Percentiles rank a stretch among this genome's conserved stretches.
Conservation (phyloP, 139 green algal genomes). For the Chlamydomonas sp. region DNA sequence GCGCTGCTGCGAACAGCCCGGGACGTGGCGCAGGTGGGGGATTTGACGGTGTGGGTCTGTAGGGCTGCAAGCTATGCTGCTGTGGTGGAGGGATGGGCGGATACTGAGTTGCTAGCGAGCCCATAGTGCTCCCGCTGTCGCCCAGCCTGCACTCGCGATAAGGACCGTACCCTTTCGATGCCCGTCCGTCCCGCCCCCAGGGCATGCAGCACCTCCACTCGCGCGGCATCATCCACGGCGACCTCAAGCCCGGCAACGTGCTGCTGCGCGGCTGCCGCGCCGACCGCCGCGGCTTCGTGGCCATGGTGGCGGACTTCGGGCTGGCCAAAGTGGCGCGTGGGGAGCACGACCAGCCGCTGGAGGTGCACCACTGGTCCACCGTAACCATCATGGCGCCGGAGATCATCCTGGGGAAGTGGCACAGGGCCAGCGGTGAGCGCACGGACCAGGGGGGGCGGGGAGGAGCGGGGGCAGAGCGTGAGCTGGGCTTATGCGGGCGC, state of each 20-base stretch:
- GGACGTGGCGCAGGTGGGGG: slow-evolving; percentile 6
- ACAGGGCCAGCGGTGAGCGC: slow-evolving; percentile 1
- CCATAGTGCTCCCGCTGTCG: neutral
- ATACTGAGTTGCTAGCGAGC: neutral
- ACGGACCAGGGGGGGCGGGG: neutral
- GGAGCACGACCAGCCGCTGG: slow-evolving; percentile 2
- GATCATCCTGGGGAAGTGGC: slow-evolving; percentile 19
- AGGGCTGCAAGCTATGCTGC: neutral
- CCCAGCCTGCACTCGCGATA: neutral
- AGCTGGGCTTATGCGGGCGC: neutral
- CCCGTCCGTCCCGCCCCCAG: neutral
- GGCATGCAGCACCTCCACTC: neutral
- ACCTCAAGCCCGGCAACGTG: slow-evolving; percentile 33
- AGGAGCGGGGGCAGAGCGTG: neutral
- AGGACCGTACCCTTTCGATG: neutral
- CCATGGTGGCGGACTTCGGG: slow-evolving; percentile 28
- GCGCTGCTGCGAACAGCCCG: neutral
- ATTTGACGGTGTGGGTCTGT: neutral
- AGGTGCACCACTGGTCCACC: slow-evolving; percentile 12
- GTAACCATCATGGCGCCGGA: slow-evolving; percentile 24
- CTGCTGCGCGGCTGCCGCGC: slow-evolving; percentile 28
- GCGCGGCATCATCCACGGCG: neutral
- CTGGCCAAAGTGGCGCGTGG: slow-evolving; percentile 16
- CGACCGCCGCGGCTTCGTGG: slow-evolving; percentile 25
- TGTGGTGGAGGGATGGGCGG: neutral